Evolutionary conservation across 371 early-diverging fungal species (phyloP), one percentile per base, ranked within the genome.

Genomic region (Actinomucor elegans): DNA sequence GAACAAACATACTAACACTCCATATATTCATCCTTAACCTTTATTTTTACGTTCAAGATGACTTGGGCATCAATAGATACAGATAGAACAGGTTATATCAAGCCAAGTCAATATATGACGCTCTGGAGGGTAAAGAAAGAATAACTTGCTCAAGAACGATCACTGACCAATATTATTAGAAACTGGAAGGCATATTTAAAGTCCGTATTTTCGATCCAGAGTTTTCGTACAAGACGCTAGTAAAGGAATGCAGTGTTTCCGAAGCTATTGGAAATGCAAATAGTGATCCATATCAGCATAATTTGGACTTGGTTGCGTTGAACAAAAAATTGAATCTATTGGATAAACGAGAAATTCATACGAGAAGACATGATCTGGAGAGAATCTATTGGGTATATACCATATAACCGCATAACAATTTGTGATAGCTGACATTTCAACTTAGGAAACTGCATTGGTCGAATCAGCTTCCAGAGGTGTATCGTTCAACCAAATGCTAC

Each of bases 401-500:
- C 5, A 27, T 9, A 17, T 15, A 40, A 12, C 11, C 31, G 21
- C 24, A 10, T 32, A 23, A 48, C 31, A 32, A 11, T 20, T 28
- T 45, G 23, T 17, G 17, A 12, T 34, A 15, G 8, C 17, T 28
- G 20, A 35, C 44, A 12, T 27, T 29, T 47, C 18, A 41, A 7
- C 23, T 4, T 37, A 73, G 72, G 72, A 66, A 65, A 67, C 66
- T 4, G 75, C 67, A 2, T 45, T 71, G 32, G 47, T 57, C 3
- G 73, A 77, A 45, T 50, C 63, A 6, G 36, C 66, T 1, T n/a
- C 55, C 5, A 66, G 65, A 52, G 84, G 84, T 4, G 69, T 84
- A 11, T 79, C 84, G 36, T 84, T 84, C 49, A 80, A 79, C 47
- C 76, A 79, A 50, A 82, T 82, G 82, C 59, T 84, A 24, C 61